phyloP scores from a whole-genome alignment of 2,329 filamentous ascomycete species.

The Fusarium paranaense region DNA sequence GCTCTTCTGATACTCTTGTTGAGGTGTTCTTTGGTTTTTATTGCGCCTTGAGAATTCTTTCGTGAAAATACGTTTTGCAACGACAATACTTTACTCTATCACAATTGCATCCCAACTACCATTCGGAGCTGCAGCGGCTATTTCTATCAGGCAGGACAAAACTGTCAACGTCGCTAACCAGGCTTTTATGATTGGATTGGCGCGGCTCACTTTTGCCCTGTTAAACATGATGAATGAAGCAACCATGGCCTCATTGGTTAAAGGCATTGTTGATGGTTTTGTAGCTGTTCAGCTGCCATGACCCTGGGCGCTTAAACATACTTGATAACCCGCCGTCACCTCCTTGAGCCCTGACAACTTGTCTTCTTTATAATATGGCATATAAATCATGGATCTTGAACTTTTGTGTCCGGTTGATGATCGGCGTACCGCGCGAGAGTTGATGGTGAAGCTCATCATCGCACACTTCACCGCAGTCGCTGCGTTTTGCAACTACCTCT shows the following conservation, averaged over 20 bases:
- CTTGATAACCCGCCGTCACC: background rate
- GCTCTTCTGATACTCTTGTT: background rate
- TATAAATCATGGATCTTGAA: background rate
- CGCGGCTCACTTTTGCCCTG: background rate
- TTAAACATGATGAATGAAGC: background rate
- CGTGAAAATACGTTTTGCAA: background rate
- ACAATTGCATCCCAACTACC: background rate
- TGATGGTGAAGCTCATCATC: background rate
- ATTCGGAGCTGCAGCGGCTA: background rate
- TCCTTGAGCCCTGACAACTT: background rate
- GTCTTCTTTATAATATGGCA: background rate
- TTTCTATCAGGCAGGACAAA: background rate
- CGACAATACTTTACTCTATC: background rate
- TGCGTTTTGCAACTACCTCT: background rate
- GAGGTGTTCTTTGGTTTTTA: background rate
- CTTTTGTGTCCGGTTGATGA: background rate
- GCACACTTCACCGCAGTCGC: background rate
- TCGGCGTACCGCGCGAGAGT: background rate
- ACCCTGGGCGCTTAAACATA: background rate
- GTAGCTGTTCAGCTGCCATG: background rate
- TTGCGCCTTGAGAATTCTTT: too few species aligned
- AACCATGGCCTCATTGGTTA: background rate
- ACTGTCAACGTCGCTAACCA: background rate
- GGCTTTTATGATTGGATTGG: background rate
- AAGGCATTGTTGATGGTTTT: background rate